These are phyloP conservation scores for Seminavis robusta DNA, from an alignment of 108 stramenopile species.

Conservation along the genomic window DNA sequence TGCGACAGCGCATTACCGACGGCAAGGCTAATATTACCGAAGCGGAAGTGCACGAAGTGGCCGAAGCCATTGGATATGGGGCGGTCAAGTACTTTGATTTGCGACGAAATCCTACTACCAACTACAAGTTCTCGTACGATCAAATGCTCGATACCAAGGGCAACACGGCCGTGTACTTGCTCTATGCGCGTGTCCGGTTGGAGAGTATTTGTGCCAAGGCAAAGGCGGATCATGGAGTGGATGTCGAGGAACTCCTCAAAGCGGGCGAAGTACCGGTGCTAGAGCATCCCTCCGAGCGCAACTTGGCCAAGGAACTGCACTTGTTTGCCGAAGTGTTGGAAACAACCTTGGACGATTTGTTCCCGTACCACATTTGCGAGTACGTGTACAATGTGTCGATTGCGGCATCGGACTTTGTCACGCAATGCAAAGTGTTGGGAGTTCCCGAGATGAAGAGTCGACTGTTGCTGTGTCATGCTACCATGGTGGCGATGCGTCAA, in stretches of 20 bases:
- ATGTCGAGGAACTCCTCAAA: conserved; percentile 71
- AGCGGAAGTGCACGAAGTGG: conserved; percentile 84
- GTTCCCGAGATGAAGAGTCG: conserved; percentile 89
- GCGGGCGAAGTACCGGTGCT: conserved; percentile 52
- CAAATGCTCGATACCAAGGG: conserved; percentile 98
- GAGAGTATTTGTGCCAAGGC: conserved; percentile 94
- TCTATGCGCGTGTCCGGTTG: conserved; percentile 97
- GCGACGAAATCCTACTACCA: conserved; percentile 92
- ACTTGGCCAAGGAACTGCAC: conserved; percentile 86
- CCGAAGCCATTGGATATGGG: conserved; percentile 96
- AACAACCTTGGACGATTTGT: conserved; percentile 77
- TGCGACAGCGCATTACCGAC: conserved; percentile 73
- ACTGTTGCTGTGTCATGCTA: conserved; percentile 90
- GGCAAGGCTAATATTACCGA: conserved; percentile 66
- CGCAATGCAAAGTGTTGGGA: conserved; percentile 91
- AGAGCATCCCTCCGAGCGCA: conserved; percentile 87
- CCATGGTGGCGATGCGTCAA: conserved; percentile 86
- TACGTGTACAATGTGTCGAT: conserved; percentile 91
- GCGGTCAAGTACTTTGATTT: conserved; percentile 99
- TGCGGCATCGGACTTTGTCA: conserved; percentile 93
- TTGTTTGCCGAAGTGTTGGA: conserved; percentile 82
- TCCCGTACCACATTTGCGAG: conserved; percentile 94
- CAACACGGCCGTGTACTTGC: conserved; percentile 98
- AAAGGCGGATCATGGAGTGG: conserved; percentile 64
- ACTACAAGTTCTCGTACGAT: conserved; percentile 99